Evolutionary conservation across 1,139 yeast species (phyloP).

Genomic region (Zygoascus meyerae): DNA sequence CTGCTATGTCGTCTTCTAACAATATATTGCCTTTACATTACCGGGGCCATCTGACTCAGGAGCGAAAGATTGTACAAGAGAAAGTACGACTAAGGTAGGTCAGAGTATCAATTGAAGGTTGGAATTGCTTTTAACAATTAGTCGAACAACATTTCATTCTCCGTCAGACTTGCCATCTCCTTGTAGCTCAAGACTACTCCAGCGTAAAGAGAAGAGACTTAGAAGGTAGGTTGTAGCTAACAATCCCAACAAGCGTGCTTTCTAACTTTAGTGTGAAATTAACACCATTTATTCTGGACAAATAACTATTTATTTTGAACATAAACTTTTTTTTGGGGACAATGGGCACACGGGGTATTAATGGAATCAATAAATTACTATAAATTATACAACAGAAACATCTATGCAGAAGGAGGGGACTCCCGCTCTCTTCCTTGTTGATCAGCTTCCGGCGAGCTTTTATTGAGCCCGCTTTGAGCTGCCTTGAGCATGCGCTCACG

Average conservation of each 20-base stretch:
- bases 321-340: too few relatives aligned
- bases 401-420: slow-evolving; percentile 3
- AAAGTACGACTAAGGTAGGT: slow-evolving; percentile 24
- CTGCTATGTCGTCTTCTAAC: slow-evolving; percentile 19
- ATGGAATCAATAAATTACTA: too few relatives aligned
- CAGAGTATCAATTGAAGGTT: background rate
- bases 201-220: slow-evolving; percentile 18
- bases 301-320: too few relatives aligned
- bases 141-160: slow-evolving; percentile 23
- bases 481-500: slow-evolving; percentile 24
- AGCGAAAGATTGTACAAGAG: slow-evolving; percentile 17
- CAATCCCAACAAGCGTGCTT: background rate
- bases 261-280: slow-evolving; percentile 7
- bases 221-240: slow-evolving; percentile 1
- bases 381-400: too few relatives aligned
- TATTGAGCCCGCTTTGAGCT: slow-evolving; percentile 21
- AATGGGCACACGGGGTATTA: too few relatives aligned
- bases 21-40: slow-evolving; percentile 8
- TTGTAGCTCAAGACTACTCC: slow-evolving; percentile 22
- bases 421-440: slow-evolving; percentile 1
- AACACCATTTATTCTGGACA: slow-evolving; percentile 1
- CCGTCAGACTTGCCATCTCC: slow-evolving; percentile 27
- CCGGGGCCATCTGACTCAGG: slow-evolving; percentile 7
- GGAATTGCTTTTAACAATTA: slow-evolving; percentile 10
- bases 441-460: background rate